A percentile compares a stretch with the other conserved stretches of the same genome.
These are phyloP conservation scores for Curvularia sp. DNA, from an alignment of 2,329 filamentous ascomycete genomes.

Conservation along the genomic window DNA sequence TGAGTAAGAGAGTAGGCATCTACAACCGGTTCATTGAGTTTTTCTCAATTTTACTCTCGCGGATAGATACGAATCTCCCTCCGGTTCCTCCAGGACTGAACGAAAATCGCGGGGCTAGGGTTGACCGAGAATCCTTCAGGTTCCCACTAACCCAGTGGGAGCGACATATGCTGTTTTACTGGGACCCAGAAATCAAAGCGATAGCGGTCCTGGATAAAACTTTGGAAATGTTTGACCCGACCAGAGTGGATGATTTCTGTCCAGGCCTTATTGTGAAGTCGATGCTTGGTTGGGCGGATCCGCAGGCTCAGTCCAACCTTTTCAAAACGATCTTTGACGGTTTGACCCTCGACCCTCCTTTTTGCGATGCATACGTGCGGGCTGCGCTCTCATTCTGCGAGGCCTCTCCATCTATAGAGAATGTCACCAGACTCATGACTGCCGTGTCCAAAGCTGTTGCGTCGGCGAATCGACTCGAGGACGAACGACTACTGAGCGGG, in stretches of 20 bases:
- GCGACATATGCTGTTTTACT: constrained; percentile 29
- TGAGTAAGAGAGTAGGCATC: constrained; percentile 43
- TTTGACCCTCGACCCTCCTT: constrained; percentile 32
- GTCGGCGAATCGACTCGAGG: constrained; percentile 15
- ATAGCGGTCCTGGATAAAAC: constrained; percentile 46
- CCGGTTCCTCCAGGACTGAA: constrained; percentile 7
- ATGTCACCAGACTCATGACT: constrained; percentile 30
- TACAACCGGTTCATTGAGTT: constrained; percentile 45
- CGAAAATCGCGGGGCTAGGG: constrained; percentile 29
- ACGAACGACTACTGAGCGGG: constrained; percentile 32
- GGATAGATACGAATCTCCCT: constrained; percentile 34
- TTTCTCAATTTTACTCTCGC: constrained; percentile 36
- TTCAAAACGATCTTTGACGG: constrained; percentile 42
- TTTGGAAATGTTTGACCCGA: constrained; percentile 42
- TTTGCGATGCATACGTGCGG: constrained; percentile 42
- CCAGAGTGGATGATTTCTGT: constrained; percentile 41
- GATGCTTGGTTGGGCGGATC: constrained; percentile 36
- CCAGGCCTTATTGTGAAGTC: constrained; percentile 46
- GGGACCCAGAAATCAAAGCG: constrained; percentile 40
- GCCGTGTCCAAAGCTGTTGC: constrained; percentile 30
- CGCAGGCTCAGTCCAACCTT: constrained; percentile 24
- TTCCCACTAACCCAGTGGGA: constrained; percentile 42
- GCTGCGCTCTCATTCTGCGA: constrained; percentile 44
- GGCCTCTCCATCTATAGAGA: constrained; percentile 20
- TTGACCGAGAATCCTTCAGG: constrained; percentile 30